Evolutionary conservation across 202 grass and related monocot species (phyloP).

Genomic region (Dendrocalamus latiflorus): DNA sequence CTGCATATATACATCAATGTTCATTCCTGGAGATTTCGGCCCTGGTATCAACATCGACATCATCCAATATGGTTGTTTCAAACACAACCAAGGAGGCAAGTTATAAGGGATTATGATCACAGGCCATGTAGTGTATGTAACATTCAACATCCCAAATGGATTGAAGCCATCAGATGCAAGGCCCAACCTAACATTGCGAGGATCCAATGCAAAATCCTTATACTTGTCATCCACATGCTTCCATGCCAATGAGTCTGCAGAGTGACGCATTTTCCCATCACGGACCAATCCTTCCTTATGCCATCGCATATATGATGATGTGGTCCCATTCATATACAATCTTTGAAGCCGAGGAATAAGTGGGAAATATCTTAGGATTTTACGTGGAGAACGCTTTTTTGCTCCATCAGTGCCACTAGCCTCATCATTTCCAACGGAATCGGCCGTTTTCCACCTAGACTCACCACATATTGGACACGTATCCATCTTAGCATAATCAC

Average conservation of each 20-base stretch:
- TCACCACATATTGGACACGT: no score
- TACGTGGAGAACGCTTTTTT: no score
- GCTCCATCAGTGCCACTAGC: no score
- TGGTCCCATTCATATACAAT: no score
- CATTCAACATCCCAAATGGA: no score
- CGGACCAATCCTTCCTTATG: neutral
- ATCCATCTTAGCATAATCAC: no score
- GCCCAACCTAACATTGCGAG: neutral
- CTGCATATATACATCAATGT: neutral
- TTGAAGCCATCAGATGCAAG: no score
- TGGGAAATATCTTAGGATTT: no score
- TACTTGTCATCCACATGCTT: constrained; percentile 2
- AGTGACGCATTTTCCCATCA: constrained; percentile 12
- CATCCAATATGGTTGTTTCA: neutral
- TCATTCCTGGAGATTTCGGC: neutral
- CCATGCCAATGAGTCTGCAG: constrained; percentile 14
- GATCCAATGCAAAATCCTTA: constrained; percentile 12
- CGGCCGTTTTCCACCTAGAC: no score
- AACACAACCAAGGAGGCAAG: neutral
- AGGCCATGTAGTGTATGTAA: neutral
- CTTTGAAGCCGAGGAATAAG: no score
- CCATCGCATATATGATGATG: no score
- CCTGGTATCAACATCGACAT: neutral
- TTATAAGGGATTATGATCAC: constrained; percentile 8
- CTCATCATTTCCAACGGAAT: no score